Evolutionary conservation across 495 filamentous ascomycete genomes (phyloP).

Genomic region (Tetracladium marchalianum): DNA sequence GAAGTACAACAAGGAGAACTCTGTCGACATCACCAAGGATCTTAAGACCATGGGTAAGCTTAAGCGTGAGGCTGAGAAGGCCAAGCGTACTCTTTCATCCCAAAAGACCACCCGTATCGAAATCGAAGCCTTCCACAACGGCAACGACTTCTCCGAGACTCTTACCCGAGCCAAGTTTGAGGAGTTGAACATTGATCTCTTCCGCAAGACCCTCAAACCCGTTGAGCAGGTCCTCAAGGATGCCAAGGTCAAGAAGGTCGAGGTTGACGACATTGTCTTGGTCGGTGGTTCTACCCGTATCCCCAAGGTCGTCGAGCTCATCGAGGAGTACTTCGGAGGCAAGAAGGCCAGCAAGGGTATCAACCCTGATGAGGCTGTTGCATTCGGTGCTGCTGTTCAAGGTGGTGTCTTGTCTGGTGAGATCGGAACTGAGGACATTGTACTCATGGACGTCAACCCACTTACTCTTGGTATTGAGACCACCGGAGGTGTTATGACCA

Average conservation of each 20-base stretch:
- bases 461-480: slow-evolving; percentile 98
- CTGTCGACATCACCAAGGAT: slow-evolving; percentile 86
- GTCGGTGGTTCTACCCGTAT: slow-evolving; percentile 95
- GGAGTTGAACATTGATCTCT: slow-evolving; percentile 96
- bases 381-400: slow-evolving; percentile 95
- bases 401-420: slow-evolving; percentile 90
- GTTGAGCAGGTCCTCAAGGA: slow-evolving; percentile 96
- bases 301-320: slow-evolving; percentile 86
- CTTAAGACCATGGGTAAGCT: slow-evolving; percentile 99
- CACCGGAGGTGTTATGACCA: slow-evolving; percentile 97
- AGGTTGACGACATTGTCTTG: slow-evolving; percentile 80
- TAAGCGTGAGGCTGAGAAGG: slow-evolving; percentile 99
- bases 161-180: slow-evolving; percentile 98
- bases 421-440: slow-evolving; percentile 62
- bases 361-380: slow-evolving; percentile 97
- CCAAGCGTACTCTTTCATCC: slow-evolving; percentile 97
- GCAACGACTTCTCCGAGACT: slow-evolving; percentile 97
- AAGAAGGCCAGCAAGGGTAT: slow-evolving; percentile 98
- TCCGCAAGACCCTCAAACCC: slow-evolving; percentile 97
- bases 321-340: slow-evolving; percentile 90
- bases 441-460: slow-evolving; percentile 98
- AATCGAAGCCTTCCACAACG: slow-evolving; percentile 95
- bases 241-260: slow-evolving; percentile 79
- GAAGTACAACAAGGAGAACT: slow-evolving; percentile 98
- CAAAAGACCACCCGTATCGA: slow-evolving; percentile 98